These are phyloP conservation scores for Withania somnifera DNA, from an alignment of 305 asterid genomes.

Conservation along the genomic window DNA sequence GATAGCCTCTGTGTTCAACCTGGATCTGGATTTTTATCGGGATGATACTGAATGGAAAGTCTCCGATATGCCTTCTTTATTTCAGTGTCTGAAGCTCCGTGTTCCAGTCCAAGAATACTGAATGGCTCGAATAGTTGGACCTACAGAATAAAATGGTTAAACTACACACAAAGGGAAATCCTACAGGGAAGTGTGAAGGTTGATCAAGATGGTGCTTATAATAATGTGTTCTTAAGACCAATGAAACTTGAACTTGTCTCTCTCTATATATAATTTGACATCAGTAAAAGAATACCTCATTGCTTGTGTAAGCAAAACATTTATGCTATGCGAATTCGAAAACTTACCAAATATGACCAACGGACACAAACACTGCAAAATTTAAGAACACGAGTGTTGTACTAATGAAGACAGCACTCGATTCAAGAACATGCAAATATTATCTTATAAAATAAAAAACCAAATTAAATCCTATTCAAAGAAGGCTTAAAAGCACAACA, in stretches of 20 bases:
- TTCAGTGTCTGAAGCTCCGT: constrained; percentile 88
- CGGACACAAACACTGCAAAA: not conserved
- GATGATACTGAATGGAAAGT: constrained; percentile 91
- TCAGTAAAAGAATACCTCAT: not conserved
- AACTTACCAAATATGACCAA: not conserved
- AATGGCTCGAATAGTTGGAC: constrained; percentile 79
- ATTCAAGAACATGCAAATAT: not conserved
- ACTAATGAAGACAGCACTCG: not conserved
- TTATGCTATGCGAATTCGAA: not conserved
- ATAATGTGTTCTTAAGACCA: not conserved
- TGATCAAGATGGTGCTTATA: not conserved
- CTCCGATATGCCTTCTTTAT: constrained; percentile 97
- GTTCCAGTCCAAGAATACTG: constrained; percentile 83
- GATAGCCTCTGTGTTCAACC: constrained; percentile 35
- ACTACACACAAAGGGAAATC: not conserved
- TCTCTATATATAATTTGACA: not conserved
- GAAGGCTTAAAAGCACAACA: not conserved
- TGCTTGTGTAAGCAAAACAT: not conserved
- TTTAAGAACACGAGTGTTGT: not conserved
- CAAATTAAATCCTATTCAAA: not conserved
- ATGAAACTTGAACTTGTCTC: not conserved
- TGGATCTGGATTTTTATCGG: constrained; percentile 99
- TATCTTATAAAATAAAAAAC: not conserved
- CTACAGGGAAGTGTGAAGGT: not conserved
- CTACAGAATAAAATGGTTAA: constrained; percentile 17